Conservation (phyloP, 306 rosid genomes). For the Fragaria ananassa region DNA sequence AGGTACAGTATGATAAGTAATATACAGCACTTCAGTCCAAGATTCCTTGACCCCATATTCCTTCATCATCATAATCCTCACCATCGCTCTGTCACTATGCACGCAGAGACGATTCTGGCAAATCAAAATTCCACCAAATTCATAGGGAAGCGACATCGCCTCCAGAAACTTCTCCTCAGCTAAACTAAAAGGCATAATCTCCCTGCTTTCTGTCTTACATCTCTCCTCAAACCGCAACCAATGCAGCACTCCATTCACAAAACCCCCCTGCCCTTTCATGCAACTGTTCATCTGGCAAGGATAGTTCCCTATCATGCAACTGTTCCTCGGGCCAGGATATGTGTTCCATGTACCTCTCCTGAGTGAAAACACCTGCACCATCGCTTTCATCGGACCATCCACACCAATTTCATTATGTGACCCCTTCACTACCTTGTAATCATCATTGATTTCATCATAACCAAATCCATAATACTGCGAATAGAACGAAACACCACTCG, state of each 20-base stretch:
- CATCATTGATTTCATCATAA: neutral
- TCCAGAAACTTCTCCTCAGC: slow-evolving; percentile 2
- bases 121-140: neutral
- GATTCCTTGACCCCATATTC: slow-evolving; percentile 4
- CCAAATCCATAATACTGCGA: slow-evolving; percentile 4
- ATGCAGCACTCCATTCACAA: neutral
- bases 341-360: neutral
- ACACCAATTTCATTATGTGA: neutral
- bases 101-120: neutral
- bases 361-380: neutral
- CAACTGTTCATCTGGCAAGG: too few species aligned
- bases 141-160: neutral
- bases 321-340: neutral
- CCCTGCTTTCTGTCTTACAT: neutral
- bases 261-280: slow-evolving; percentile 2
- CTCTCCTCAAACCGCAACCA: neutral
- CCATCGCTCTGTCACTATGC: neutral
- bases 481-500: too few species aligned
- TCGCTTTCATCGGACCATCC: neutral
- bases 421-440: slow-evolving; percentile 8
- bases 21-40: slow-evolving; percentile 1
- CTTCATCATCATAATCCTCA: neutral
- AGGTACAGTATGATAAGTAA: neutral
- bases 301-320: neutral
- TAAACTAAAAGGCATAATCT: neutral